Evolutionary conservation across 495 filamentous ascomycete genomes (phyloP).

Genomic region (Trichocladium uniseriatum): DNA sequence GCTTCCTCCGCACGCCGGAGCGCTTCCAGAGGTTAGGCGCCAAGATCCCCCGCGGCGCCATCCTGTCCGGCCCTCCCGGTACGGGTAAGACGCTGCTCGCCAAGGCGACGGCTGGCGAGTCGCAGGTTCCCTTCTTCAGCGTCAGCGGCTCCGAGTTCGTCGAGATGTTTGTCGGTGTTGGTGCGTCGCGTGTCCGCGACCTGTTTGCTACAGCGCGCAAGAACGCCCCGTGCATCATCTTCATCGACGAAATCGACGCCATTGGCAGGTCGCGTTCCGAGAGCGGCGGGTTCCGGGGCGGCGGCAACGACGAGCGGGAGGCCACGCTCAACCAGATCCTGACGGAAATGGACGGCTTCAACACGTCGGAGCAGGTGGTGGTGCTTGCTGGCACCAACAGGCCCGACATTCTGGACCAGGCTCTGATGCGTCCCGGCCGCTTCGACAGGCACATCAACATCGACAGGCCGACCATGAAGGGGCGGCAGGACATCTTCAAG

Average conservation of each 20-base stretch:
- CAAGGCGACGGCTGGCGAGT: constrained; percentile 95
- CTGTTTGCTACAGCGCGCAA: constrained; percentile 91
- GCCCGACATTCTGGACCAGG: constrained; percentile 88
- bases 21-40: constrained; percentile 87
- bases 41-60: constrained; percentile 94
- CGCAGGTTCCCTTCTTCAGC: constrained; percentile 94
- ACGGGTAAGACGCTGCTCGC: constrained; percentile 97
- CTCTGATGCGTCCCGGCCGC: constrained; percentile 89
- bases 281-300: constrained; percentile 53
- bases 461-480: constrained; percentile 91
- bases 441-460: constrained; percentile 95
- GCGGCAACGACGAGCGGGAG: constrained; percentile 95
- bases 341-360: constrained; percentile 99
- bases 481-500: constrained; percentile 88
- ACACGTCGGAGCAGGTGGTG: constrained; percentile 92
- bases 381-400: constrained; percentile 97
- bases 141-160: constrained; percentile 98
- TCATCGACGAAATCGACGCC: constrained; percentile 98
- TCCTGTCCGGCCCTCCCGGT: constrained; percentile 90
- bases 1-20: constrained; percentile 84
- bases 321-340: constrained; percentile 95
- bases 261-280: constrained; percentile 85
- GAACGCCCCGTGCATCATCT: constrained; percentile 96
- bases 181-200: constrained; percentile 88
- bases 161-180: constrained; percentile 99